Evolutionary conservation across 371 early-diverging fungal species (phyloP).

Genomic region (Mortierella sp.): DNA sequence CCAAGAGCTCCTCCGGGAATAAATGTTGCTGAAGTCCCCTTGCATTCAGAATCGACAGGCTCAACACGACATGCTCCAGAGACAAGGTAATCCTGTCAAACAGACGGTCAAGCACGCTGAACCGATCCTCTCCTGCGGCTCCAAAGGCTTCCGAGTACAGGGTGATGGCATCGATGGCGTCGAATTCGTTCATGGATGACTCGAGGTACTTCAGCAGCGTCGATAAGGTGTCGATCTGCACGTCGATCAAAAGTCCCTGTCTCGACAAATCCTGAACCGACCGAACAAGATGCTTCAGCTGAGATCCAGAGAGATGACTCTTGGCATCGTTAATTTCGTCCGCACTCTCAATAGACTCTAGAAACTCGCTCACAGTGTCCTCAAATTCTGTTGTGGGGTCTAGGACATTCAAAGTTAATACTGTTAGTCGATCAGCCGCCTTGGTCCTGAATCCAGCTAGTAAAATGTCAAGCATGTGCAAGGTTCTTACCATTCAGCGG

Average conservation of each 20-base stretch:
- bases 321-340: neutral
- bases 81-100: constrained; percentile 7
- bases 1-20: constrained; percentile 45
- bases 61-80: constrained; percentile 32
- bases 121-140: neutral
- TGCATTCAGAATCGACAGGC: constrained; percentile 24
- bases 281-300: constrained; percentile 23
- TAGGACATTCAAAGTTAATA: neutral
- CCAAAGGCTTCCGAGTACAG: neutral
- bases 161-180: neutral
- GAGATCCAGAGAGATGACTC: neutral
- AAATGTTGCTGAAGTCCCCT: constrained; percentile 33
- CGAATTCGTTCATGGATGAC: constrained; percentile 14
- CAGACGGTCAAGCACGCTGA: neutral
- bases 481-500: neutral
- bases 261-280: constrained; percentile 18
- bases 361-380: constrained; percentile 16
- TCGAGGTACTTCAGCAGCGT: constrained; percentile 36
- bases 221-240: constrained; percentile 26
- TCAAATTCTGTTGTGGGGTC: constrained; percentile 21
- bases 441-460: neutral
- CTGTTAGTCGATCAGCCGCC: neutral
- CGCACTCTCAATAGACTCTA: constrained; percentile 8
- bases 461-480: neutral
- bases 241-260: constrained; percentile 10